phyloP scores from a whole-genome alignment of 2,329 filamentous ascomycete genomes.

The Penicillium thymicola region DNA sequence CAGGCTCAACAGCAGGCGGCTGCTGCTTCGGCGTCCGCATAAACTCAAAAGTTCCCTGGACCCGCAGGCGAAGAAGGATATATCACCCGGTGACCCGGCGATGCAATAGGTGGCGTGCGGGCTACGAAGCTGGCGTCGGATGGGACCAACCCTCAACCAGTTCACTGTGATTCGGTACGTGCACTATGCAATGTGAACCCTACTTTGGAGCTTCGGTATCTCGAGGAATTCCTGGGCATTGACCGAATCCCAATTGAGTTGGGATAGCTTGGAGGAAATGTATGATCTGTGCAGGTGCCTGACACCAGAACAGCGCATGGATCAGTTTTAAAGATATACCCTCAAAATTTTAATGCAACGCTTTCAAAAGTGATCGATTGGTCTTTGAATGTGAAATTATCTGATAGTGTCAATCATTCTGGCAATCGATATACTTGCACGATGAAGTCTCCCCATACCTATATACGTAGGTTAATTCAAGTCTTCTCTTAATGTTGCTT shows the following conservation, averaged over 20 bases:
- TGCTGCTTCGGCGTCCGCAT: slow-evolving; percentile 32
- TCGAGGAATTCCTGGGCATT: neutral
- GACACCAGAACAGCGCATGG: neutral
- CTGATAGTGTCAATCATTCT: neutral
- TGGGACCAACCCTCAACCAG: neutral
- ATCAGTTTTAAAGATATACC: slow-evolving; percentile 15
- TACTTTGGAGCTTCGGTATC: neutral
- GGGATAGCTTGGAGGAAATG: neutral
- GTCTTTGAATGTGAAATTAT: neutral
- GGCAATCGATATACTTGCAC: neutral
- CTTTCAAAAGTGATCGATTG: neutral
- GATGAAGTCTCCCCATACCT: neutral
- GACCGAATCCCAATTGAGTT: neutral
- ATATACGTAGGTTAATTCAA: neutral
- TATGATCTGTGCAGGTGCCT: slow-evolving; percentile 1
- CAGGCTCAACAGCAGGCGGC: slow-evolving; percentile 36
- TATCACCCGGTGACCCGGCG: neutral
- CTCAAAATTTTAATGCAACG: slow-evolving; percentile 8
- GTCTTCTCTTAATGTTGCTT: neutral
- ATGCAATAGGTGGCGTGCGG: neutral
- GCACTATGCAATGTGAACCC: neutral
- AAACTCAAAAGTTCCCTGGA: slow-evolving; percentile 8
- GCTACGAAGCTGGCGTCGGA: neutral
- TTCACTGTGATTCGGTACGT: neutral
- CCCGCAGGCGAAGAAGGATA: neutral